Evolutionary conservation across 192 early-diverging fungal genomes (phyloP), one percentile per base, ranked within the genome.

Genomic region (Allomyces macrogynus): DNA sequence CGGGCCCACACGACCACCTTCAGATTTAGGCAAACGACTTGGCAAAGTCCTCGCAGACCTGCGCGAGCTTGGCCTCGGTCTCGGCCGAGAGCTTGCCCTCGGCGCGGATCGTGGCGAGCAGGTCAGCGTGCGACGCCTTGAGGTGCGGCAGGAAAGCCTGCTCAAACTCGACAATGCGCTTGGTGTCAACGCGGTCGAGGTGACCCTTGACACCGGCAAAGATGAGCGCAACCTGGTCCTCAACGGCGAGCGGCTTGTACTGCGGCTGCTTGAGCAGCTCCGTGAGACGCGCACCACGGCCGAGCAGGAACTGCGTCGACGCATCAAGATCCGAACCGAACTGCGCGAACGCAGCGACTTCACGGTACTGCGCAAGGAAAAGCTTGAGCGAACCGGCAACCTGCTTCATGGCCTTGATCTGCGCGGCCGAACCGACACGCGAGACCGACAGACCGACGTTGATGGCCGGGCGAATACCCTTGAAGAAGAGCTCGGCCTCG

Each of bases 401-500:
- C 81, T 99, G 94, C 85, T 93, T 92, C 96, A 99, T 99, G 70
- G 96, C 94, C 87, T 97, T 95, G 79, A 93, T 93, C 81, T 99
- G 96, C 67, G 96, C 96, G 71, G 94, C 92, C 69, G 93, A 94
- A 74, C 95, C 95, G 84, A 99, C 94, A 89, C 95, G 92, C 72
- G 93, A 94, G 71, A 99, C 95, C 73, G 95, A 99, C 64, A 99
- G 83, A 99, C 95, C 95, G 78, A 99, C 93, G 82, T 99, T 99
- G 78, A 99, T 99, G 68, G 95, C 94, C 65, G 95, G 95, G 74
- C 95, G 91, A 68, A 95, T 80, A 87, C 95, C 95, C 89, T 96
- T 99, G 89, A 96, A 99, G 89, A 99, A 99, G 66, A 99, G 85
- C 82, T 99, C 93, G 64, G 95, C 92, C 81, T 99, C 95, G 84